Evolutionary conservation across 2,329 filamentous ascomycete genomes (phyloP).

Genomic region (Xylaria sp.): DNA sequence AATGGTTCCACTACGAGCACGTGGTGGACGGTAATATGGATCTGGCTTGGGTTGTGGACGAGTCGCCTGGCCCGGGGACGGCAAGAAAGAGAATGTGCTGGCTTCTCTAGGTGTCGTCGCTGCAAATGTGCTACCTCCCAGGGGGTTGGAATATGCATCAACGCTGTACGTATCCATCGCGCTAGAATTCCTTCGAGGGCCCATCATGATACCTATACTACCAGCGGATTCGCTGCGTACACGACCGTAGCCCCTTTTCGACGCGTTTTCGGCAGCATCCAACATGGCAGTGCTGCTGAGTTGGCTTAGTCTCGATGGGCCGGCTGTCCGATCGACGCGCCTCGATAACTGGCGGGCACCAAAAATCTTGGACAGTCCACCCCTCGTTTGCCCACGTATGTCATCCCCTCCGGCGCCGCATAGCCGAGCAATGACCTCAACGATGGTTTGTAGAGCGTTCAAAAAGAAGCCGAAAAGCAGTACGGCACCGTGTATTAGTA

Average conservation of each 20-base stretch:
- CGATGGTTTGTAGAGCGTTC: conserved; percentile 87
- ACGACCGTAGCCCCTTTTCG: conserved; percentile 70
- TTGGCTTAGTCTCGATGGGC: conserved; percentile 80
- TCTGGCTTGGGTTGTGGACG: conserved; percentile 67
- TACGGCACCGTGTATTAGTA: conserved; percentile 85
- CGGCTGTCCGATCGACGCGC: conserved; percentile 71
- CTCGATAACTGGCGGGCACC: conserved; percentile 89
- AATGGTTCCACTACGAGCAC: conserved; percentile 74
- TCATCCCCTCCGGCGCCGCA: conserved; percentile 85
- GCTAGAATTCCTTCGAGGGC: conserved; percentile 63
- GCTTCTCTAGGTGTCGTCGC: conserved; percentile 79
- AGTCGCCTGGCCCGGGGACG: conserved; percentile 63
- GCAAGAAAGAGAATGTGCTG: conserved; percentile 77
- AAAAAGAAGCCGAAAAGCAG: conserved; percentile 93
- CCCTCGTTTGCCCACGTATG: conserved; percentile 74
- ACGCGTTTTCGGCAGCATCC: conserved; percentile 69
- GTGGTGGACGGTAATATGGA: conserved; percentile 89
- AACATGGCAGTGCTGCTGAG: conserved; percentile 86
- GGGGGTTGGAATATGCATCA: conserved; percentile 60
- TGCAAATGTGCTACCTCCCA: conserved; percentile 71
- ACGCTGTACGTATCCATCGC: conserved; percentile 63
- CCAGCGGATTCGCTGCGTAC: conserved; percentile 71
- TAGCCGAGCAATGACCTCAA: conserved; percentile 87
- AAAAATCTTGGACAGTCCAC: conserved; percentile 89
- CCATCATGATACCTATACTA: conserved; percentile 64